Base-by-base conservation (phyloP, 2,329 filamentous ascomycete genomes). In the Fusarium cicatricum region DNA sequence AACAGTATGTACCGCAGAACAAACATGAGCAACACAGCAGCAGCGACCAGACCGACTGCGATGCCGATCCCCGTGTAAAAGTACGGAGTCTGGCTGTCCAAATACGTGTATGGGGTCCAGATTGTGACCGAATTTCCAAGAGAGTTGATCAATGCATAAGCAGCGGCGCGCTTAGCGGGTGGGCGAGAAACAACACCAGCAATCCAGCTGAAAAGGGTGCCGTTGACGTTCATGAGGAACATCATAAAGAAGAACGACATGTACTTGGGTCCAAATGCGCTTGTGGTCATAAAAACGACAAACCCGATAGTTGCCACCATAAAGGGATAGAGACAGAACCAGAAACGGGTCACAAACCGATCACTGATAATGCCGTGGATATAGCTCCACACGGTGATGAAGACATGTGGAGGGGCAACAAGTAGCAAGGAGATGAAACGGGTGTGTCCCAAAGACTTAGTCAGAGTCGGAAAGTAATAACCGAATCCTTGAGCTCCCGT, bases 401-500 rank as follows among this genome's bases (percentile, higher is more conserved):
- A 60, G 9, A 78, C 65, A 55, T 78, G 80, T 0, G 79, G 79
- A 0, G 79, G 79, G 33, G 65, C 58, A 3, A 63, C 64, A 14
- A 70, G 65, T 0, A 68, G 26, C 2, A 70, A 57, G 2, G 67
- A 64, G 17, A 63, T 50, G 11, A 62, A 66, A 12, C 42, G 58
- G 19, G 52, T 48, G 11, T 51, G 38, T 3, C 42, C 50, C 4
- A 61, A 15, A 3, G 77, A 44, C 26, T 46, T 16, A 7, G 57
- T 48, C 8, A 61, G 31, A 3, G 58, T 62, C 6, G 58, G 58
- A 3, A 60, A 50, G 16, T 57, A 58, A 42, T 61, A 59, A 38
- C 79, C 75, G 63, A 78, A 77, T 7, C 75, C 75, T 42, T 78
- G 78, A 16, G 78, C 42, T 14, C 32, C 78, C 2, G 77, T 77